phyloP scores from a whole-genome alignment of 164 flowering plant species.

The Cinnamomum micranthum region DNA sequence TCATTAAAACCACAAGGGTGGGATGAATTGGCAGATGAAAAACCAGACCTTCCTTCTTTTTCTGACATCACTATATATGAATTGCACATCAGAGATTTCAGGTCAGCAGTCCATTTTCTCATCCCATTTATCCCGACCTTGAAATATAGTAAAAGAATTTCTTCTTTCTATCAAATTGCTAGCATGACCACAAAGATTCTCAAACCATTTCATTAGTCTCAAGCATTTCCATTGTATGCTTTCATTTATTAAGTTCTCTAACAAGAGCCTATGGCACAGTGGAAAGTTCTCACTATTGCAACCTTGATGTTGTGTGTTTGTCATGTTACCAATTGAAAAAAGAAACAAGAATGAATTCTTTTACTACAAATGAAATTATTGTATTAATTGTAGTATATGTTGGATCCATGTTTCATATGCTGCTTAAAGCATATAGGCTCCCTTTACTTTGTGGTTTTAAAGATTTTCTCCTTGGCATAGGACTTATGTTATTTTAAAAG shows the following conservation, averaged over 20 bases:
- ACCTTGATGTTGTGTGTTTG: too few species aligned
- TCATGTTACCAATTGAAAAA: too few species aligned
- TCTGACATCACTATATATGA: constrained; percentile 92
- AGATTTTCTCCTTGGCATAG: too few species aligned
- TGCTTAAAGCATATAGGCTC: too few species aligned
- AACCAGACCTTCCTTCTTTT: constrained; percentile 60
- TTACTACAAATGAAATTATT: too few species aligned
- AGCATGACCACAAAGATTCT: background rate
- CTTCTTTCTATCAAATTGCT: too few species aligned
- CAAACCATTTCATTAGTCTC: background rate
- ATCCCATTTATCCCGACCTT: background rate
- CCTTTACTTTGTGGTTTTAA: too few species aligned
- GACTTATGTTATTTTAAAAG: too few species aligned
- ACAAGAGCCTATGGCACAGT: background rate
- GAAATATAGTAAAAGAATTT: too few species aligned
- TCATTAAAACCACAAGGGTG: constrained; percentile 74
- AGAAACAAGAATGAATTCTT: too few species aligned
- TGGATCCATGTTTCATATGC: background rate
- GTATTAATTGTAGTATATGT: background rate
- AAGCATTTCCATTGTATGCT: background rate
- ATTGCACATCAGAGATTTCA: constrained; percentile 92
- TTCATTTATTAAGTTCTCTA: too few species aligned
- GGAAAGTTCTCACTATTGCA: too few species aligned
- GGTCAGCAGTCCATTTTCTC: constrained; percentile 30
- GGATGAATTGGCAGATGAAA: constrained; percentile 72